Evolutionary conservation across 2,329 filamentous ascomycete genomes (phyloP), one percentile per base, ranked within the genome.

Genomic region (Sordariomycetes sp.): DNA sequence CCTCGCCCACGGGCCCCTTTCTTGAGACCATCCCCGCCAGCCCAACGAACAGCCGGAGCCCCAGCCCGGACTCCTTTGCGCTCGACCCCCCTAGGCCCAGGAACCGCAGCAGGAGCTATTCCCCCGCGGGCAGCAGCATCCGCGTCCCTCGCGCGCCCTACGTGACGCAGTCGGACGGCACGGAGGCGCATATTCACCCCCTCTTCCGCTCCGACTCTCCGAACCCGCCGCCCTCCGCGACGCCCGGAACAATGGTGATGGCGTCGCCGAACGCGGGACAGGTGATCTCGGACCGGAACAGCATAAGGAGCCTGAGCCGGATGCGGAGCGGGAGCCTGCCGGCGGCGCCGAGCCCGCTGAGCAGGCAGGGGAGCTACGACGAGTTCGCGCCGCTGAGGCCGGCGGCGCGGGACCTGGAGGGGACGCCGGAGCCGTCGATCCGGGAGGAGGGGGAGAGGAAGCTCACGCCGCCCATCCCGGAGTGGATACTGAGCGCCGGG

Each of bases 171-270:
- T 40, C 53, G 24, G 24, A 35, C 20, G 28, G n/a, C 40, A 59
- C 22, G 20, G 86, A 91, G 68, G 77, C 83, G 3, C 83, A 90
- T 66, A 90, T 91, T 53, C 88, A 92, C 68, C 88, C 88, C 10
- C 77, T 92, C 3, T 91, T 92, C 74, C 79, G 88, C 60, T 85
- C 85, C 6, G 86, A 89, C 66, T 88, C 83, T 48, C 86, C 86
- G 0, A 79, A 76, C 1, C 86, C 87, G 8, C 84, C 87, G 1
- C 82, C 87, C 0, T 71, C 81, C 6, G 78, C 80, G 1, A 88
- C 86, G 0, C 84, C 86, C 0, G 86, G 87, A 0, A 92, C 88
- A 0, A 78, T 86, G 18, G 86, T 92, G 54, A 75, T 83, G 12
- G 88, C 87, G 0, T 85, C 87, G 2, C 87, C 87, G 0, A 79